Conservation (phyloP, 1,284 basidiomycete genomes). For the Rugosomyces carneus region DNA sequence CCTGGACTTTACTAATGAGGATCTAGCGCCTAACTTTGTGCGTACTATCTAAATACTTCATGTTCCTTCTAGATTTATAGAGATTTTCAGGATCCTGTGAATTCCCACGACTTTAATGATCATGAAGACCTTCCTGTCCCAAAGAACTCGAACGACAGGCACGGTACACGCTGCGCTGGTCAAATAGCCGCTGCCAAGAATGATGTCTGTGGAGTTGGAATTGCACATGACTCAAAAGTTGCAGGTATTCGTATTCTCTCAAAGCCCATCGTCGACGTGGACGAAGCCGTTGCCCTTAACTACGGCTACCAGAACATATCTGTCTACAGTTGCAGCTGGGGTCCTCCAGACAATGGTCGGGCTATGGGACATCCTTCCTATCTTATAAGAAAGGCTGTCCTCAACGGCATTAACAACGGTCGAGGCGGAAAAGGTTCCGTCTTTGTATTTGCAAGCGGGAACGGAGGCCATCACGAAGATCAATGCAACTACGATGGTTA, state of each 20-base stretch:
- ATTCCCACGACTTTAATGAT: constrained; percentile 97
- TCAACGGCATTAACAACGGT: constrained; percentile 93
- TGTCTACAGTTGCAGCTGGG: constrained; percentile 97
- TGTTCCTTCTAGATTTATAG: constrained; percentile 8
- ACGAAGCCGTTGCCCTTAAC: constrained; percentile 95
- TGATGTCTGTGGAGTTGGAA: constrained; percentile 90
- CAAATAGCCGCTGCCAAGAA: constrained; percentile 95
- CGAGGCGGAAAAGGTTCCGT: constrained; percentile 88
- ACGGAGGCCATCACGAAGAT: constrained; percentile 87
- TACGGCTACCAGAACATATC: constrained; percentile 89
- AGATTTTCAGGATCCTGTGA: constrained; percentile 63
- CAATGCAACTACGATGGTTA: constrained; percentile 99
- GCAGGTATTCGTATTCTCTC: constrained; percentile 96
- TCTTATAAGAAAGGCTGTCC: constrained; percentile 89
- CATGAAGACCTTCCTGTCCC: constrained; percentile 88
- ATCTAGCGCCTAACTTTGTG: constrained; percentile 89
- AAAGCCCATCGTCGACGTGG: constrained; percentile 89
- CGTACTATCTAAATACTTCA: constrained; percentile 27
- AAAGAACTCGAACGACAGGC: constrained; percentile 86
- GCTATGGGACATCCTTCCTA: constrained; percentile 94
- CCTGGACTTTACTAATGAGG: constrained; percentile 83
- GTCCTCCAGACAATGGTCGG: constrained; percentile 91
- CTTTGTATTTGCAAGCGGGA: constrained; percentile 97
- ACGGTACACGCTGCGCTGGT: constrained; percentile 98
- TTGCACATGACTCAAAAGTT: constrained; percentile 88